Evolutionary conservation across 495 filamentous ascomycete species (phyloP).

Genomic region (Mycothermus thermophilus): DNA sequence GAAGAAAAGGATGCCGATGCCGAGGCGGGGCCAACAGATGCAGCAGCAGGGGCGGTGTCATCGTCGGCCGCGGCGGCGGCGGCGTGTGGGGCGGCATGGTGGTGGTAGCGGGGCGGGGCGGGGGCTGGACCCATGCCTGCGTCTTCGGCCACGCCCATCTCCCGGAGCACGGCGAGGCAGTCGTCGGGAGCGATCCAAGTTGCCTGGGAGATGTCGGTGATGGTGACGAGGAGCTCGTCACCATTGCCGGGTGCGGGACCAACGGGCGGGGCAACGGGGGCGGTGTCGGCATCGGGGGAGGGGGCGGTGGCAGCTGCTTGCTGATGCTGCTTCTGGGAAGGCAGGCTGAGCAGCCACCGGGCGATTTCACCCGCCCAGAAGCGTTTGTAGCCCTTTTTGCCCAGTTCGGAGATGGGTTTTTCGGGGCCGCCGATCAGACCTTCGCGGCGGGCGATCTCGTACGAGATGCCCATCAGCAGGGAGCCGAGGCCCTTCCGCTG

Average conservation of each 20-base stretch:
- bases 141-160: conserved; percentile 62
- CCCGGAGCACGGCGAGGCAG: conserved; percentile 60
- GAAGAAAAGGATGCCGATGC: neutral
- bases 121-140: conserved; percentile 30
- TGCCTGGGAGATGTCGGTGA: conserved; percentile 33
- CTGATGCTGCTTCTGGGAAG: neutral
- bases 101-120: conserved; percentile 6
- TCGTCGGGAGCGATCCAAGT: conserved; percentile 78
- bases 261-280: neutral
- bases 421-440: conserved; percentile 82
- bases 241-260: neutral
- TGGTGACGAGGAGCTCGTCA: conserved; percentile 21
- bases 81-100: neutral
- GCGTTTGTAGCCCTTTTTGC: conserved; percentile 60
- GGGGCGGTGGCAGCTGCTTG: neutral
- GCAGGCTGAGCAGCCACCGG: conserved; percentile 42
- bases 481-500: conserved; percentile 80
- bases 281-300: neutral
- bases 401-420: conserved; percentile 76
- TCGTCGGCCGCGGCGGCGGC: neutral
- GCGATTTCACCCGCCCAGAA: conserved; percentile 78
- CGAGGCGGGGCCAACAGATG: neutral
- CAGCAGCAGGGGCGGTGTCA: neutral
- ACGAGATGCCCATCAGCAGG: conserved; percentile 82
- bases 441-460: conserved; percentile 79